Evolutionary conservation across 106 monocot species (phyloP), one percentile per base, ranked within the genome.

Genomic region (Acanthochlamys bracteata): DNA sequence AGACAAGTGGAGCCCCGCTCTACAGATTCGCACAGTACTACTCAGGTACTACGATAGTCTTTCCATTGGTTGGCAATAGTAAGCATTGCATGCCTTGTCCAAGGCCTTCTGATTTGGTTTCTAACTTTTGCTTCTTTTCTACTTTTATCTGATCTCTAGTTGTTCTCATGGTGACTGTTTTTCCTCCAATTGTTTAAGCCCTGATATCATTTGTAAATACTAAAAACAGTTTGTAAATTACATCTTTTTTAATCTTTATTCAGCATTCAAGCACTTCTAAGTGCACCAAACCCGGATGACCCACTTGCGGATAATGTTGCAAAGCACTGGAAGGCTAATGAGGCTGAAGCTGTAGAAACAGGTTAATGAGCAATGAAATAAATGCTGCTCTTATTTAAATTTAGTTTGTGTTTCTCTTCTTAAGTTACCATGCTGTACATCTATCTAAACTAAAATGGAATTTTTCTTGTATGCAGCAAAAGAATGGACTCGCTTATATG

Each of bases 401-500:
- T 33, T 33, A 33, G 6, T 33, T 1, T 33, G 6, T 6, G 1
- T 33, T 33, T 33, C 33, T 15, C 13, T 19, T 19, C n/a, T 13
- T 19, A 15, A 9, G n/a, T 8, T 19, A 51, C 51, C 2, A 51
- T 51, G 13, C 10, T 51, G 6, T 33, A 6, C 51, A 4, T 51
- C 13, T 19, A 51, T 19, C n/a, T 13, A 51, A 15, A 51, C 17
- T 51, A 15, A 61, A 40, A 11, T 11, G 40, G 20, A 61, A 16
- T 71, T 22, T 71, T 22, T 14, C 20, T 4, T 9, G 53, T 17
- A 52, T 80, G 69, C 86, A 95, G 94, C 94, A 1, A 95, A 87
- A 66, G 86, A 95, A 63, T 95, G 94, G 94, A 95, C 90, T 16
- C 79, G 86, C 39, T 69, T 90, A 24, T 95, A 95, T 72, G 94